Conservation (phyloP, 1,284 basidiomycete genomes). For the Apiotrichum sp. region DNA sequence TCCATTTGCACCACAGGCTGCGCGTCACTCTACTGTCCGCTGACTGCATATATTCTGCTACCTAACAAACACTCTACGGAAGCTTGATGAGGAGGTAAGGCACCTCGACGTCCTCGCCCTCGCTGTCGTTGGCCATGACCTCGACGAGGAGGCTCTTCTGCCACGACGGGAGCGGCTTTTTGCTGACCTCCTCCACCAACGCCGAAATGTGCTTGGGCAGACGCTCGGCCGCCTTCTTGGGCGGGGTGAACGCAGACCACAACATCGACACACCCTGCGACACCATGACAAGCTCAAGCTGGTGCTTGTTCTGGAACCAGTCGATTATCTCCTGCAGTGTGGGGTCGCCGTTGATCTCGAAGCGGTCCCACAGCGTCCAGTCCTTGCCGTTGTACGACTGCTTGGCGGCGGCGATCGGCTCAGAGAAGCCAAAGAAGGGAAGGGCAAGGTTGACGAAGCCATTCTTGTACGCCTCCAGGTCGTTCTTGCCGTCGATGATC, state of each 20-base stretch:
- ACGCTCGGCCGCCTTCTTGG: constrained; percentile 87
- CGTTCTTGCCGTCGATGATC: constrained; percentile 91
- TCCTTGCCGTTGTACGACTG: constrained; percentile 75
- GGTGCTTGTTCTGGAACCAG: constrained; percentile 79
- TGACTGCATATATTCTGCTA: not conserved
- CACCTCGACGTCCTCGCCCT: constrained; percentile 59
- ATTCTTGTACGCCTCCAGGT: constrained; percentile 95
- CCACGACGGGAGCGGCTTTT: constrained; percentile 77
- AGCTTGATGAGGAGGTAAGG: constrained; percentile 24
- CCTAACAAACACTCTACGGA: not conserved
- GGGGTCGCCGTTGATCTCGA: constrained; percentile 85
- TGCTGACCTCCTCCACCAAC: constrained; percentile 87
- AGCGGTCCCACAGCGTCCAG: constrained; percentile 99
- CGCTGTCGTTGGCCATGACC: constrained; percentile 86
- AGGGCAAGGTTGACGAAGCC: constrained; percentile 96
- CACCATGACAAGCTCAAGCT: constrained; percentile 89
- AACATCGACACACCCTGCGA: constrained; percentile 97
- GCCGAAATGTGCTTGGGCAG: constrained; percentile 83
- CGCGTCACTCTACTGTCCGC: too few species aligned
- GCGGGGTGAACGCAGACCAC: constrained; percentile 86
- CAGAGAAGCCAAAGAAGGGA: constrained; percentile 99
- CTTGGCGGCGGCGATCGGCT: constrained; percentile 90
- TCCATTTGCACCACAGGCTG: too few species aligned
- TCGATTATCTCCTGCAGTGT: constrained; percentile 79
- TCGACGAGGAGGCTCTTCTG: constrained; percentile 81